Evolutionary conservation across 2,329 filamentous ascomycete species (phyloP), one percentile per base, ranked within the genome.

Genomic region (Xylariaceae sp.): DNA sequence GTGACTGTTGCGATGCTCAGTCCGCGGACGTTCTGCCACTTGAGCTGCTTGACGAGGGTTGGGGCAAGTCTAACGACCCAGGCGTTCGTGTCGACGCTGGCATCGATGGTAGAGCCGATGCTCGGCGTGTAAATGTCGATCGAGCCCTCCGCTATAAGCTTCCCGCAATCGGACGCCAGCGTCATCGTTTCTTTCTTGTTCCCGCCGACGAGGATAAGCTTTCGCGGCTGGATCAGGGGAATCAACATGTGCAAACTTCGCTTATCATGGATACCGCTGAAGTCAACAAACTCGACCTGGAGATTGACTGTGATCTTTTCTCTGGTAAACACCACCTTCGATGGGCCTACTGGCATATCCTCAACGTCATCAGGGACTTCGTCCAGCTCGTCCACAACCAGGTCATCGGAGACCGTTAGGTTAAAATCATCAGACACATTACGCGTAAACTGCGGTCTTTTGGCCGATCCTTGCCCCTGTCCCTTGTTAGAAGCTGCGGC

Each of bases 11-110:
- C 93, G 54, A 99, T 91, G 40, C 91, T 90, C 7, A 98, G 79
- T 2, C 90, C 92, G 53, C 91, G 88, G 20, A 98, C 92, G 56
- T 91, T 93, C 76, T 98, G 95, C 95, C 95, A 98, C 69, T 90
- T 91, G 57, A 99, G 81, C 65, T 89, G 89, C 74, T 91, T 91
- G 56, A 96, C 89, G 19, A 99, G 84, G 44, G 84, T 79, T 64
- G 93, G 90, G 47, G 91, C 92, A 18, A 99, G 82, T 73, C 93
- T 96, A 57, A 99, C 90, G 20, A 90, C 88, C 95, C 96, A 99
- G 3, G 95, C 93, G 71, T 98, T 97, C 4, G 93, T 98, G 71
- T 99, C 95, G 42, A 98, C 93, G 68, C 93, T 97, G 12, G 93
- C 95, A 72, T 99, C 88, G 42, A 99, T 82, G 14, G 81, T 78